These are phyloP conservation scores for Coprinellus aureogranulatus DNA, from an alignment of 768 basidiomycete species.

Conservation along the genomic window DNA sequence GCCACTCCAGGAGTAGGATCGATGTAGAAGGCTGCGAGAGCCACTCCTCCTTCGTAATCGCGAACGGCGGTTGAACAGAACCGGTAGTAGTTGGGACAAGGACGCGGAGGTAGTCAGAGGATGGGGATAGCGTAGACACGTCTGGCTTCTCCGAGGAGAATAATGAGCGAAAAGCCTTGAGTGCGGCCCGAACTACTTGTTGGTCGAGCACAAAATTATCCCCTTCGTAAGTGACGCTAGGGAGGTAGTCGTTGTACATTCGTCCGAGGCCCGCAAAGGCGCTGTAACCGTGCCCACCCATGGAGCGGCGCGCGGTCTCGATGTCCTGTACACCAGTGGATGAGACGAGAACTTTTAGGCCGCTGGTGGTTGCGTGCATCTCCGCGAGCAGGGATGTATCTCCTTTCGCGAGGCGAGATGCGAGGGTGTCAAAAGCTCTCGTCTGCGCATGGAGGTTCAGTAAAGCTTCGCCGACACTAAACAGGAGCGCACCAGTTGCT, in stretches of 20 bases:
- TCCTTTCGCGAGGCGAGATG: slow-evolving; percentile 47
- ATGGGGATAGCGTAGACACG: slow-evolving; percentile 41
- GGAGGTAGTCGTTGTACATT: slow-evolving; percentile 63
- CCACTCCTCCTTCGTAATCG: slow-evolving; percentile 25
- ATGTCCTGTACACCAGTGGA: slow-evolving; percentile 53
- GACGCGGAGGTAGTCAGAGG: slow-evolving; percentile 55
- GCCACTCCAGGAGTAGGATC: slow-evolving; percentile 57
- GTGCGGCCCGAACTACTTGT: slow-evolving; percentile 69
- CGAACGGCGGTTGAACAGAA: slow-evolving; percentile 12
- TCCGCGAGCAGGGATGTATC: slow-evolving; percentile 67
- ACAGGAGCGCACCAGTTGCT: slow-evolving; percentile 45
- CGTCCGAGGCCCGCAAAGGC: slow-evolving; percentile 64
- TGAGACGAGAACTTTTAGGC: slow-evolving; percentile 61
- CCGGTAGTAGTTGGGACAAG: slow-evolving; percentile 28
- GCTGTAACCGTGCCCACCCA: slow-evolving; percentile 80
- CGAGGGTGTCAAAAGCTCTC: slow-evolving; percentile 49
- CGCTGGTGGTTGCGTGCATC: slow-evolving; percentile 68
- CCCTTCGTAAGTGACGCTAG: slow-evolving; percentile 69
- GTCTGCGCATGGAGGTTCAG: slow-evolving; percentile 34
- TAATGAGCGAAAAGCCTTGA: slow-evolving; percentile 58
- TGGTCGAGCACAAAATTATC: slow-evolving; percentile 77
- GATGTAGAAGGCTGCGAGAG: slow-evolving; percentile 31
- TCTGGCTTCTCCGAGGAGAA: slow-evolving; percentile 23
- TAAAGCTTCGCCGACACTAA: not conserved
- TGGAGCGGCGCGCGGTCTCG: slow-evolving; percentile 63